Percentiles rank a stretch among this genome's conserved stretches.
phyloP scores from a whole-genome alignment of 768 basidiomycete genomes.

The Tephrocybe sp. region DNA sequence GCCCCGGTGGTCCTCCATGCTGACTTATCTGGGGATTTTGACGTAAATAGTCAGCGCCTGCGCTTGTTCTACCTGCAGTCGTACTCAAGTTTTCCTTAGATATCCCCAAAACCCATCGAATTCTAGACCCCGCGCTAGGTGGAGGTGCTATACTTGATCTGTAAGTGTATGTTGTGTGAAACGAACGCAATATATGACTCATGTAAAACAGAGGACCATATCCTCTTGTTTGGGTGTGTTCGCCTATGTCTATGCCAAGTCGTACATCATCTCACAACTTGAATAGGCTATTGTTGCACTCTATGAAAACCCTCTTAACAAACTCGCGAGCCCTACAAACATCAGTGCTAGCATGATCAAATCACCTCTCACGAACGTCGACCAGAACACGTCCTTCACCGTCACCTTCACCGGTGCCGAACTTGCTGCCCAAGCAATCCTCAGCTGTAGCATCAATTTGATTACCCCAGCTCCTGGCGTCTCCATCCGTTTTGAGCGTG shows the following conservation, averaged over 20 bases:
- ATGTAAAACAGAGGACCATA: conserved; percentile 66
- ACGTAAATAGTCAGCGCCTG: conserved; percentile 54
- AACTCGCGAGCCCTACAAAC: conserved; percentile 50
- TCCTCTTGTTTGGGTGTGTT: conserved; percentile 72
- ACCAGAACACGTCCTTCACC: conserved; percentile 73
- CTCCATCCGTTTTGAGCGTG: conserved; percentile 73
- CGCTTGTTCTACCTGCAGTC: neutral
- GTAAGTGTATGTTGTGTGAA: conserved; percentile 38
- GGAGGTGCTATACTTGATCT: conserved; percentile 86
- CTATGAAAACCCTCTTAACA: conserved; percentile 80
- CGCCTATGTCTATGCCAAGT: neutral
- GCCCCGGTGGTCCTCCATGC: conserved; percentile 68
- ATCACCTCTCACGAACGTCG: conserved; percentile 76
- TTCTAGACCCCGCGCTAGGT: conserved; percentile 76
- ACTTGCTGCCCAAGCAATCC: conserved; percentile 69
- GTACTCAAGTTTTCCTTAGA: conserved; percentile 35
- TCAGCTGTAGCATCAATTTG: conserved; percentile 67
- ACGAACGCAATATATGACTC: neutral
- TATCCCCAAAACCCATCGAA: conserved; percentile 67
- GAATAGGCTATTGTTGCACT: conserved; percentile 70
- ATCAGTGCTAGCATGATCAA: conserved; percentile 76
- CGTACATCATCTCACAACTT: neutral
- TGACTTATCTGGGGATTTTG: conserved; percentile 73
- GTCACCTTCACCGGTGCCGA: conserved; percentile 63
- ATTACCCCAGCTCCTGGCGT: conserved; percentile 50